A percentile compares a stretch with the other conserved stretches of the same genome.
phyloP scores from a whole-genome alignment of 768 basidiomycete species.

The Floccularia luteovirens region DNA sequence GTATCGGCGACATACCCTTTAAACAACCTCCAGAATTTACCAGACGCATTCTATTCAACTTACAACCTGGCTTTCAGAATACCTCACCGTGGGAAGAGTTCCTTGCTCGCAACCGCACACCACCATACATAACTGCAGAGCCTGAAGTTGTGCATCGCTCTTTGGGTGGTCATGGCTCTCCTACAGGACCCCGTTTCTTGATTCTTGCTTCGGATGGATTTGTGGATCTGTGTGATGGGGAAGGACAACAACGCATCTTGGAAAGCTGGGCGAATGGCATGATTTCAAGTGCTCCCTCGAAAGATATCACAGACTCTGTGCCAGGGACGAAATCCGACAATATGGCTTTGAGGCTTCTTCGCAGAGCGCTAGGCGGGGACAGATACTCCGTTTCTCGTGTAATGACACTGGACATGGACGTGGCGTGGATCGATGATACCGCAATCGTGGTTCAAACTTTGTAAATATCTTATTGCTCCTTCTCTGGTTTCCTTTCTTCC shows the following conservation, averaged over 20 bases:
- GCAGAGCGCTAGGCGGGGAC: constrained; percentile 52
- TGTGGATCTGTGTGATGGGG: constrained; percentile 46
- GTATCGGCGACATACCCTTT: constrained; percentile 65
- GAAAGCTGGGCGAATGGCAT: constrained; percentile 44
- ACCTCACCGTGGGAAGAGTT: constrained; percentile 63
- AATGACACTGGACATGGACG: constrained; percentile 57
- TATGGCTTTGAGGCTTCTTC: constrained; percentile 50
- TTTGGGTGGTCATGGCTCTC: constrained; percentile 22
- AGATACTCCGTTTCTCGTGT: constrained; percentile 43
- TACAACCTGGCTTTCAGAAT: constrained; percentile 54
- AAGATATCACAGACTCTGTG: constrained; percentile 13
- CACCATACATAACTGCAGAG: constrained; percentile 58
- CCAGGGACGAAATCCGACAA: constrained; percentile 25
- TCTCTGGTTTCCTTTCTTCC: not conserved
- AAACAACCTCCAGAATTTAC: constrained; percentile 69
- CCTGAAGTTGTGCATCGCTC: constrained; percentile 57
- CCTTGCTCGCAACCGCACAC: constrained; percentile 50
- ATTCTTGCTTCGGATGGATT: constrained; percentile 65
- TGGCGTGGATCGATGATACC: constrained; percentile 64
- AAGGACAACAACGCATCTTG: constrained; percentile 37
- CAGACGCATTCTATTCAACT: constrained; percentile 56
- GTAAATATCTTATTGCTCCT: constrained; percentile 15
- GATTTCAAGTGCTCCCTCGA: constrained; percentile 18
- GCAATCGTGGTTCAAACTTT: constrained; percentile 57
- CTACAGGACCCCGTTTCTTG: constrained; percentile 42